Base-by-base conservation (phyloP, 2,329 filamentous ascomycete genomes). In the Nannizziopsis barbatae region DNA sequence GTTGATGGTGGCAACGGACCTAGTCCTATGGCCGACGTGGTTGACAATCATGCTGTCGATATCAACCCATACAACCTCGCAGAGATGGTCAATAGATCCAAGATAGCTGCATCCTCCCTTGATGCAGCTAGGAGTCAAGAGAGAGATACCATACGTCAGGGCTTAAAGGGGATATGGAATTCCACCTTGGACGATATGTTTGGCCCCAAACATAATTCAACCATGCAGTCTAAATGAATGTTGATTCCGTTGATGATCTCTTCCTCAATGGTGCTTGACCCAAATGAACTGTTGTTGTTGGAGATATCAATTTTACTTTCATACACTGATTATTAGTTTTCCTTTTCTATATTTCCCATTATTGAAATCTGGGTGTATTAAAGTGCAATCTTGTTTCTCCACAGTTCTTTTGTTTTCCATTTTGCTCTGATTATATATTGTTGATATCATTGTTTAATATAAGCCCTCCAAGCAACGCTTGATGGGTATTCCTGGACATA, bases 31-130 rank as follows among this genome's bases (percentile, higher is more conserved):
- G 71, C 71, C 47, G 78, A 81, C 53, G 70, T 77, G 14, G 69
- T 73, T 15, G 78, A 81, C 58, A 76, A 75, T 52, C 69, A 73
- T 59, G 65, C 72, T 10, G 63, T 76, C 39, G 72, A 77, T 32
- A 72, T 80, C 45, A 73, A 78, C 56, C 75, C 75, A 35, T 74
- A 75, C 59, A 71, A 72, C 37, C 65, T 80, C 59, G 75, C 75
- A 17, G 73, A 75, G 52, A 62, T 66, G 10, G 70, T 76, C 15
- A 63, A 57, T 42, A 65, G 60, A 52, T 67, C 59, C 51, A 67
- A 62, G 33, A 54, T 62, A 17, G 63, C 62, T 27, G 66, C 65
- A 49, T 62, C 61, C 41, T 51, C 63, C 32, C 57, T 59, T 42
- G 53, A 57, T 48, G 55, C 55, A 39, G 55, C 51, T 10, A 55